Percentiles rank a stretch among this genome's conserved stretches.
Evolutionary conservation across 2,329 filamentous ascomycete genomes (phyloP).

Genomic region (Penicillium rolfsii): DNA sequence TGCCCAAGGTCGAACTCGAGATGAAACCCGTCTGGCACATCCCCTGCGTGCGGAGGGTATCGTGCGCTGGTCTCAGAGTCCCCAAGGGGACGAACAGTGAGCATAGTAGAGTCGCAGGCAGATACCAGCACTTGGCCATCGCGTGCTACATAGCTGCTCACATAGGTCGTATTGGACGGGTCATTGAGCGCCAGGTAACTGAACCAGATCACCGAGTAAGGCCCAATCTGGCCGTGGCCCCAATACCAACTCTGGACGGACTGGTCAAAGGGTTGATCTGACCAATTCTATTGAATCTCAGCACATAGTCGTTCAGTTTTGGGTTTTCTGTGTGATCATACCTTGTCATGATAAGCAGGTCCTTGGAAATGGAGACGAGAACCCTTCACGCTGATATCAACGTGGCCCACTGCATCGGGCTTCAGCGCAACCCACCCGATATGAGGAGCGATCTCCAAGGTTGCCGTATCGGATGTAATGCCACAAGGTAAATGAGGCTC

Average conservation of each 20-base stretch:
- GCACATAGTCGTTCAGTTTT: not conserved
- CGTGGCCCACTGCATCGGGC: conserved; percentile 39
- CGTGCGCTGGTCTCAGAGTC: conserved; percentile 8
- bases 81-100: conserved; percentile 22
- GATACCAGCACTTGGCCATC: conserved; percentile 34
- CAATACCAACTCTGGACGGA: conserved; percentile 48
- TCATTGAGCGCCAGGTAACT: conserved; percentile 32
- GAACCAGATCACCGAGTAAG: conserved; percentile 53
- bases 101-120: conserved; percentile 26
- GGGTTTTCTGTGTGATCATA: conserved; percentile 11
- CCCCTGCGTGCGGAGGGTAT: conserved; percentile 26
- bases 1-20: conserved; percentile 23
- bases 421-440: conserved; percentile 47
- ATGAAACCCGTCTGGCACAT: conserved; percentile 23
- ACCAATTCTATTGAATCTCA: conserved; percentile 46
- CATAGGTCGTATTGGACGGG: conserved; percentile 32
- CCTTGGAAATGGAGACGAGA: conserved; percentile 41
- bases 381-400: conserved; percentile 38
- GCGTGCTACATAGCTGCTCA: conserved; percentile 37
- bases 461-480: conserved; percentile 9
- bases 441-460: conserved; percentile 31
- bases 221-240: conserved; percentile 50
- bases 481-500: conserved; percentile 25
- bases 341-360: conserved; percentile 53
- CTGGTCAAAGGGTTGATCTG: conserved; percentile 40